Evolutionary conservation across 202 grass and related monocot species (phyloP).

Genomic region (Zoysia matrella): DNA sequence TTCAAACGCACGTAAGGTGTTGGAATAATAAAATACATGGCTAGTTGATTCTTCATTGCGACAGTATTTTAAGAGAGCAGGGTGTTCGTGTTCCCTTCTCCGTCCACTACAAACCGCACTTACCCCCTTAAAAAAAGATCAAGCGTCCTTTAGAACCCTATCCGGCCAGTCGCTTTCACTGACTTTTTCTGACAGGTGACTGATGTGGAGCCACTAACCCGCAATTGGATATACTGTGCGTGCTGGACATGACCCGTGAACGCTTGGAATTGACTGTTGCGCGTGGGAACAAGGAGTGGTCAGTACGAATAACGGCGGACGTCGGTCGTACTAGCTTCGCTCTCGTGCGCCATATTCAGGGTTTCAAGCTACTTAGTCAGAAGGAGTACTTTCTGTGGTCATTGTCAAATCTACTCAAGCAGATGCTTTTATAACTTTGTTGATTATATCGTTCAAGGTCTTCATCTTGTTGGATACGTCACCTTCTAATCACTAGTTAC

Average conservation of each 20-base stretch:
- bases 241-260: neutral
- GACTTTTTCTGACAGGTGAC: neutral
- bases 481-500: too few species aligned
- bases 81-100: neutral
- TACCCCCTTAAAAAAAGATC: neutral
- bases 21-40: neutral
- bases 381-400: neutral
- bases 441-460: too few species aligned
- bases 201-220: neutral
- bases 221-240: neutral
- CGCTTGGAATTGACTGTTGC: neutral
- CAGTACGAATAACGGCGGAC: neutral
- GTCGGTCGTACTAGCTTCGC: neutral
- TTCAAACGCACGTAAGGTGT: neutral
- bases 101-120: neutral
- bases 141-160: neutral
- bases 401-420: neutral
- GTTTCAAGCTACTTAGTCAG: neutral
- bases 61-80: neutral
- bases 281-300: conserved; percentile 8
- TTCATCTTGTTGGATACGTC: too few species aligned
- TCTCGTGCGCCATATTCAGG: neutral
- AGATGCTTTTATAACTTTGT: too few species aligned
- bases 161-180: neutral
- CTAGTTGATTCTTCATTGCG: neutral